A percentile compares a stretch with the other conserved stretches of the same genome.
These are phyloP conservation scores for Lasiodiplodia sp. DNA, from an alignment of 2,329 filamentous ascomycete species.

Conservation along the genomic window DNA sequence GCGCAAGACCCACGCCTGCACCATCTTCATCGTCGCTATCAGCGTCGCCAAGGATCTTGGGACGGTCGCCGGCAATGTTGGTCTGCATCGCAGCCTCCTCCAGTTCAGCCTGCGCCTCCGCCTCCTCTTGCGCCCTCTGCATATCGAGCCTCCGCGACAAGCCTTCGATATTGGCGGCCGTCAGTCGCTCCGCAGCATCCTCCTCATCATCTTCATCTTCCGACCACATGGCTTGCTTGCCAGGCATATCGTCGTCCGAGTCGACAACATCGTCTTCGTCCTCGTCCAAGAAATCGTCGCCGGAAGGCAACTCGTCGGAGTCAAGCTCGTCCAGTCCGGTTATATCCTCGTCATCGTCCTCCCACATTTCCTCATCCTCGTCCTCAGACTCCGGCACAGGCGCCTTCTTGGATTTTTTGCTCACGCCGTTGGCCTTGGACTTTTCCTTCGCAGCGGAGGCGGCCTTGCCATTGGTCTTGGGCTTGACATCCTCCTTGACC, in stretches of 20 bases:
- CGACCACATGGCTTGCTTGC: constrained; percentile 78
- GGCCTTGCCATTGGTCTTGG: constrained; percentile 35
- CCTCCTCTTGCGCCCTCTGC: constrained; percentile 78
- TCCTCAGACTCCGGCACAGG: constrained; percentile 40
- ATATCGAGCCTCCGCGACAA: constrained; percentile 84
- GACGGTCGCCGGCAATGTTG: constrained; percentile 83
- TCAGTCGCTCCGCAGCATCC: constrained; percentile 86
- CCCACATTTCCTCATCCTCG: constrained; percentile 38
- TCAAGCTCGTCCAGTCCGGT: constrained; percentile 50
- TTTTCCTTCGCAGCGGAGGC: constrained; percentile 33
- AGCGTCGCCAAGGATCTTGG: constrained; percentile 68
- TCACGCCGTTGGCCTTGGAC: constrained; percentile 29
- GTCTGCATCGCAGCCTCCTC: constrained; percentile 87
- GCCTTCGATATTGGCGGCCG: constrained; percentile 94
- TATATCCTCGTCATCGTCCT: constrained; percentile 48
- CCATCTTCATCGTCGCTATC: constrained; percentile 69
- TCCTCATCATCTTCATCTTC: constrained; percentile 95
- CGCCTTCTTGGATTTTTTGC: constrained; percentile 41
- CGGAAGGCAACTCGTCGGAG: constrained; percentile 45
- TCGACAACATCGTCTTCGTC: constrained; percentile 59
- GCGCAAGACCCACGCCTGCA: constrained; percentile 71
- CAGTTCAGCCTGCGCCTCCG: constrained; percentile 83
- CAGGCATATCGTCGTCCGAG: constrained; percentile 69
- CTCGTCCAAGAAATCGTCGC: constrained; percentile 50
- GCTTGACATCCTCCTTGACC: constrained; percentile 50